Conservation (phyloP, 2,329 filamentous ascomycete species). For the Paecilomyces niveus region DNA sequence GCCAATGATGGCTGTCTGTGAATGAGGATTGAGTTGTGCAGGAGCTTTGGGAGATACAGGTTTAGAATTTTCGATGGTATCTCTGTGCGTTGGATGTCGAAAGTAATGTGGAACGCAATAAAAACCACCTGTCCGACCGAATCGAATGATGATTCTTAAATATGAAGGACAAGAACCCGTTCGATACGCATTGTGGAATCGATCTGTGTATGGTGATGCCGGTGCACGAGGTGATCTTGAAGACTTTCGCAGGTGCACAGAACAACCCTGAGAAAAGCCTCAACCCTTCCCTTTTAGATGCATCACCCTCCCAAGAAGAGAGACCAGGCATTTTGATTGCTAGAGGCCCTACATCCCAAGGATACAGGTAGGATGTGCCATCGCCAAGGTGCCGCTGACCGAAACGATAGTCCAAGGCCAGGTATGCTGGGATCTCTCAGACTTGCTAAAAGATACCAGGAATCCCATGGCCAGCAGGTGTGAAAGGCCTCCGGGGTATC, state of each 20-base stretch:
- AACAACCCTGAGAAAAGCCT: not conserved
- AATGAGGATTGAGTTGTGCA: too few species aligned
- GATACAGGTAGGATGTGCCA: not conserved
- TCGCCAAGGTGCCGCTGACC: not conserved
- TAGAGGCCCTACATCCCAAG: not conserved
- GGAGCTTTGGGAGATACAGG: too few species aligned
- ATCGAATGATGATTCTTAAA: too few species aligned
- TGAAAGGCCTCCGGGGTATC: too few species aligned
- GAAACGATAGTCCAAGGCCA: not conserved
- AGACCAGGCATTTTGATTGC: not conserved
- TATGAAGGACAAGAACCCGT: too few species aligned
- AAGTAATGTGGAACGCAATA: too few species aligned
- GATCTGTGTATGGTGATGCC: not conserved
- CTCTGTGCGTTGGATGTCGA: too few species aligned
- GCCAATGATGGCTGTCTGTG: too few species aligned
- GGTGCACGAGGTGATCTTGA: not conserved
- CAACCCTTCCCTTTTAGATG: not conserved
- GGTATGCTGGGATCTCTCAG: not conserved
- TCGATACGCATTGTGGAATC: too few species aligned
- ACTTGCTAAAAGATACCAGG: not conserved
- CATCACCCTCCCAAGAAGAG: not conserved
- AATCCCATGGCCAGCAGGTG: too few species aligned
- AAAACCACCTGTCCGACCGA: too few species aligned
- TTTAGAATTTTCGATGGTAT: too few species aligned
- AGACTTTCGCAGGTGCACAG: not conserved